Conservation (phyloP, 2,329 filamentous ascomycete species). For the Xylariaceae sp. region DNA sequence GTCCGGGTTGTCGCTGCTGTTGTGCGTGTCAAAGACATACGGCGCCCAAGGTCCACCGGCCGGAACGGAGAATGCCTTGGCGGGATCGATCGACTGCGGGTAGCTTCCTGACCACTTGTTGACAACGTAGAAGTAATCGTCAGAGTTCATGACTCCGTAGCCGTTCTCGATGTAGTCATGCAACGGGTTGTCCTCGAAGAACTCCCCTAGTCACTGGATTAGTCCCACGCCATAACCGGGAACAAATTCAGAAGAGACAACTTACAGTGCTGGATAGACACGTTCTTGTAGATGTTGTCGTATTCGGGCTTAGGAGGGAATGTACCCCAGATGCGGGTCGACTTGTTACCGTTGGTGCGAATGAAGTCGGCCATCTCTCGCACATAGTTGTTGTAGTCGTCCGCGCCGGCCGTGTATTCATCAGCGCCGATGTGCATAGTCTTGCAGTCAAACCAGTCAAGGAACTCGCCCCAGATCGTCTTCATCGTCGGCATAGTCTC, state of each 20-base stretch:
- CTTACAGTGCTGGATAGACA: constrained; percentile 48
- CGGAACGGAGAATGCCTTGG: constrained; percentile 41
- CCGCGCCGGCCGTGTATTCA: constrained; percentile 44
- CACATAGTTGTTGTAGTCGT: constrained; percentile 49
- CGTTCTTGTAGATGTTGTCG: constrained; percentile 39
- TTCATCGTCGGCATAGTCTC: constrained; percentile 50
- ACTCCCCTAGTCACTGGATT: constrained; percentile 36
- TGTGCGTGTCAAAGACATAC: constrained; percentile 45
- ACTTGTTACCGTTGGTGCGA: constrained; percentile 36
- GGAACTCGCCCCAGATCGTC: constrained; percentile 47
- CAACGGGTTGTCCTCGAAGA: constrained; percentile 47
- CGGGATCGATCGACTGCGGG: constrained; percentile 42
- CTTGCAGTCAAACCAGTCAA: constrained; percentile 53
- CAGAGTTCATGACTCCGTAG: constrained; percentile 49
- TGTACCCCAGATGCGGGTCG: constrained; percentile 52
- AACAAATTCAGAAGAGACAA: not conserved
- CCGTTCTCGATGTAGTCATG: constrained; percentile 39
- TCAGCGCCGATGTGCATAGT: constrained; percentile 53
- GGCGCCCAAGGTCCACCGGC: constrained; percentile 42
- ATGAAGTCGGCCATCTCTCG: constrained; percentile 47
- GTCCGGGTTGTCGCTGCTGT: constrained; percentile 43
- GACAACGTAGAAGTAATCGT: constrained; percentile 48
- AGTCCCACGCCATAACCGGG: not conserved
- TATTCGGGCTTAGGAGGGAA: constrained; percentile 40
- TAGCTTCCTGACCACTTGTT: constrained; percentile 45